These are phyloP conservation scores for Suhomyces sp. DNA, from an alignment of 805 yeast genomes.

Conservation along the genomic window DNA sequence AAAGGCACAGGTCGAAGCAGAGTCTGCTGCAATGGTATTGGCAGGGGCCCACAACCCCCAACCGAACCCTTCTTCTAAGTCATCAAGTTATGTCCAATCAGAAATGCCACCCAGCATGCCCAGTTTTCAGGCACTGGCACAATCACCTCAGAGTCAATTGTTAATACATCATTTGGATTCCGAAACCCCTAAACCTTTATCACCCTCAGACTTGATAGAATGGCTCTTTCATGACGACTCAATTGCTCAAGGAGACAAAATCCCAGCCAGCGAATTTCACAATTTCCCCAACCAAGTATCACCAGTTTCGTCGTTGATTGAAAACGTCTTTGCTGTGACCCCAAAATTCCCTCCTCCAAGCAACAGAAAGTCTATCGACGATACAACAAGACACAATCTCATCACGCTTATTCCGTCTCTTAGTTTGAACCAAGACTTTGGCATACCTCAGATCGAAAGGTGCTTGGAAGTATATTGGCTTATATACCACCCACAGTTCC, in stretches of 20 bases:
- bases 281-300: conserved; percentile 7
- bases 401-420: conserved; percentile 7
- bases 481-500: conserved; percentile 11
- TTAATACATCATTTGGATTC: background rate
- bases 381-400: conserved; percentile 3
- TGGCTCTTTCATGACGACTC: conserved; percentile 28
- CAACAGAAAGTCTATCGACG: conserved; percentile 6
- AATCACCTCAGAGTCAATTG: background rate
- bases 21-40: background rate
- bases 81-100: background rate
- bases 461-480: conserved; percentile 10
- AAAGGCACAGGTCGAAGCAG: background rate
- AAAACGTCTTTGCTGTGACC: conserved; percentile 8
- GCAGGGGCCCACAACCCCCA: background rate
- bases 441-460: conserved; percentile 7
- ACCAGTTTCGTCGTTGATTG: conserved; percentile 7
- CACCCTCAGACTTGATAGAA: conserved; percentile 30
- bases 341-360: conserved; percentile 10
- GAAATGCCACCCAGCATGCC: background rate
- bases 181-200: conserved; percentile 10
- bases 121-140: background rate
- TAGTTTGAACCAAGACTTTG: conserved; percentile 6
- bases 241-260: background rate
- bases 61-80: too few relatives aligned
- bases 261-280: conserved; percentile 2